Evolutionary conservation across 495 filamentous ascomycete species (phyloP).

Genomic region (Aspergillus conjunctus): DNA sequence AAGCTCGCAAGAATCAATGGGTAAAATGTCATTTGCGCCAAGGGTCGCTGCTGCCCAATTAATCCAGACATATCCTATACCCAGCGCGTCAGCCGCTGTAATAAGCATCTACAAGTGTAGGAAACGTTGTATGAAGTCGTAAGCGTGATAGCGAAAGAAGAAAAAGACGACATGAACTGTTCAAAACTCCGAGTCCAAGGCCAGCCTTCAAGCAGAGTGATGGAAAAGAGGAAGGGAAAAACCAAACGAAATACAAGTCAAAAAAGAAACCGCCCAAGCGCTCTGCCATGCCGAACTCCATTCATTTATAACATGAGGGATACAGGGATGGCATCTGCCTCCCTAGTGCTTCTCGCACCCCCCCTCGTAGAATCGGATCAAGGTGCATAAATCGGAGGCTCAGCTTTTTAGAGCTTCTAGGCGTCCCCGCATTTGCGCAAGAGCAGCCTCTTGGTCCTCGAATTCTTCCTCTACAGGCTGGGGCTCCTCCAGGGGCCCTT

Average conservation of each 20-base stretch:
- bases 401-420: conserved; percentile 91
- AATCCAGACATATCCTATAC: conserved; percentile 1
- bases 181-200: conserved; percentile 12
- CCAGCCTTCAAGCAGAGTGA: conserved; percentile 22
- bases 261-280: conserved; percentile 15
- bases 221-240: conserved; percentile 6
- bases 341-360: background rate
- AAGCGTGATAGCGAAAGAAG: background rate
- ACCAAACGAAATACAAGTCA: conserved; percentile 6
- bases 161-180: background rate
- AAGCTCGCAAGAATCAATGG: background rate
- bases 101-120: conserved; percentile 5
- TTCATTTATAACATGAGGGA: conserved; percentile 14
- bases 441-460: conserved; percentile 80
- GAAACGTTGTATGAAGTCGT: background rate
- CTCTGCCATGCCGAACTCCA: conserved; percentile 25
- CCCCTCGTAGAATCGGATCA: background rate
- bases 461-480: conserved; percentile 67
- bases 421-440: conserved; percentile 90
- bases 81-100: conserved; percentile 2
- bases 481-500: conserved; percentile 59
- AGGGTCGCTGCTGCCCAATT: conserved; percentile 16
- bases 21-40: conserved; percentile 8
- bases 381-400: conserved; percentile 18
- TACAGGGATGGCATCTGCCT: background rate